These are phyloP conservation scores for Penicillium salamii DNA, from an alignment of 495 filamentous ascomycete species.

Conservation along the genomic window DNA sequence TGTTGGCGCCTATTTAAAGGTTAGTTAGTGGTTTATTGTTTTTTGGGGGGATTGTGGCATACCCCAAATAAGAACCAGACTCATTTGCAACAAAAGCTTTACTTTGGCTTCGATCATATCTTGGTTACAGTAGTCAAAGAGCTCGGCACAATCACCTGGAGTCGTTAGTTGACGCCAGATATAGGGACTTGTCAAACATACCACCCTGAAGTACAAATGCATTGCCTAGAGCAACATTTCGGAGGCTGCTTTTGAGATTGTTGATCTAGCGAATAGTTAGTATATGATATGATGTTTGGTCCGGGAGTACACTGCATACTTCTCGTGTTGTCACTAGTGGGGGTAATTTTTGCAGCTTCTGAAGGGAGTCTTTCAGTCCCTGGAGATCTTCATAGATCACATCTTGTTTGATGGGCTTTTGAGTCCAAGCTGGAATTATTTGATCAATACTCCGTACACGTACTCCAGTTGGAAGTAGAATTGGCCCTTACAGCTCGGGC, in stretches of 20 bases:
- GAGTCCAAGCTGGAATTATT: slow-evolving; percentile 74
- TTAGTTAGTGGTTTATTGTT: slow-evolving; percentile 10
- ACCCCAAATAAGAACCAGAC: slow-evolving; percentile 24
- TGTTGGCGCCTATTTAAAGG: slow-evolving; percentile 58
- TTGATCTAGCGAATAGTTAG: slow-evolving; percentile 54
- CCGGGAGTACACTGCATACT: slow-evolving; percentile 26
- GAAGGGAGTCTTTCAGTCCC: slow-evolving; percentile 60
- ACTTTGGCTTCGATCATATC: slow-evolving; percentile 71
- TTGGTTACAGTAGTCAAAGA: slow-evolving; percentile 95
- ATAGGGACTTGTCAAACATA: slow-evolving; percentile 12
- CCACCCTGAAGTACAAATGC: slow-evolving; percentile 93
- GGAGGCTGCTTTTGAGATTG: slow-evolving; percentile 69
- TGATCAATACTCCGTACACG: too few relatives aligned
- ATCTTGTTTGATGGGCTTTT: slow-evolving; percentile 88
- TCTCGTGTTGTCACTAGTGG: slow-evolving; percentile 87
- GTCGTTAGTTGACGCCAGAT: neutral
- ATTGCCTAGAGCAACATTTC: slow-evolving; percentile 86
- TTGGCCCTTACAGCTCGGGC: slow-evolving; percentile 28
- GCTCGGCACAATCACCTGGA: slow-evolving; percentile 84
- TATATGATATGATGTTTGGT: neutral
- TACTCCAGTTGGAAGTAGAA: neutral
- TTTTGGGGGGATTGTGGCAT: neutral
- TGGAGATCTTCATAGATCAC: slow-evolving; percentile 72
- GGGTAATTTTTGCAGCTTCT: slow-evolving; percentile 73
- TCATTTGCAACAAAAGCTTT: slow-evolving; percentile 56